phyloP scores from a whole-genome alignment of 2,329 filamentous ascomycete genomes.

The Bipolaris bicolor region DNA sequence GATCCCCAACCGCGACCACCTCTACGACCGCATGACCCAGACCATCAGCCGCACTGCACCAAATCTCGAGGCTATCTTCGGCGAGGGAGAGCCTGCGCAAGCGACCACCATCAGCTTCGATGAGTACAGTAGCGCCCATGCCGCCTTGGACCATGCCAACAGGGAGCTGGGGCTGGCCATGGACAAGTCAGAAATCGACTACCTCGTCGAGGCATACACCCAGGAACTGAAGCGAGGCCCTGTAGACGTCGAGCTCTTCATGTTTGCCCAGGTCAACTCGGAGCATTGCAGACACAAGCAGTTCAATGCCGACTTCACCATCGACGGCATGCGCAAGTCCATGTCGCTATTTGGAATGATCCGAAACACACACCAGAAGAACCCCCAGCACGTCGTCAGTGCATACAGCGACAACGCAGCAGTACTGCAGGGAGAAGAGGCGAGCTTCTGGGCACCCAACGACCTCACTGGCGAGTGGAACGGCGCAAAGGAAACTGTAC shows the following conservation, averaged over 20 bases:
- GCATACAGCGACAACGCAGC: conserved; percentile 98
- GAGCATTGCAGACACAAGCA: conserved; percentile 91
- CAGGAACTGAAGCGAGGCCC: conserved; percentile 69
- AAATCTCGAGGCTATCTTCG: conserved; percentile 78
- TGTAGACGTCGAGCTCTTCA: conserved; percentile 94
- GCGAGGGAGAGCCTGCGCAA: conserved; percentile 67
- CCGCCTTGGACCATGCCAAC: conserved; percentile 82
- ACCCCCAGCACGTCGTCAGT: conserved; percentile 82
- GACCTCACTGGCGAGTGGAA: conserved; percentile 86
- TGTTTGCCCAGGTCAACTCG: conserved; percentile 99
- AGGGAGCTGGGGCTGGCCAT: conserved; percentile 82
- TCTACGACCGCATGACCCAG: conserved; percentile 97
- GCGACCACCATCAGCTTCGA: conserved; percentile 77
- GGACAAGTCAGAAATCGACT: conserved; percentile 88
- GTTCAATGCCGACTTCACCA: conserved; percentile 96
- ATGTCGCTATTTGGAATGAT: conserved; percentile 95
- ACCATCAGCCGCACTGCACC: conserved; percentile 71
- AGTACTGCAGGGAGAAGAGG: conserved; percentile 76
- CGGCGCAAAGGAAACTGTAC: conserved; percentile 82
- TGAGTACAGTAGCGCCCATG: conserved; percentile 67
- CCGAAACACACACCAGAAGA: conserved; percentile 83
- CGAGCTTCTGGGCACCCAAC: conserved; percentile 85
- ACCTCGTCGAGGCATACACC: conserved; percentile 84
- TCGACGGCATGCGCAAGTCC: conserved; percentile 81
- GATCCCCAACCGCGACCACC: conserved; percentile 68